These are phyloP conservation scores for Claviceps monticola DNA, from an alignment of 2,329 filamentous ascomycete genomes.

Conservation along the genomic window DNA sequence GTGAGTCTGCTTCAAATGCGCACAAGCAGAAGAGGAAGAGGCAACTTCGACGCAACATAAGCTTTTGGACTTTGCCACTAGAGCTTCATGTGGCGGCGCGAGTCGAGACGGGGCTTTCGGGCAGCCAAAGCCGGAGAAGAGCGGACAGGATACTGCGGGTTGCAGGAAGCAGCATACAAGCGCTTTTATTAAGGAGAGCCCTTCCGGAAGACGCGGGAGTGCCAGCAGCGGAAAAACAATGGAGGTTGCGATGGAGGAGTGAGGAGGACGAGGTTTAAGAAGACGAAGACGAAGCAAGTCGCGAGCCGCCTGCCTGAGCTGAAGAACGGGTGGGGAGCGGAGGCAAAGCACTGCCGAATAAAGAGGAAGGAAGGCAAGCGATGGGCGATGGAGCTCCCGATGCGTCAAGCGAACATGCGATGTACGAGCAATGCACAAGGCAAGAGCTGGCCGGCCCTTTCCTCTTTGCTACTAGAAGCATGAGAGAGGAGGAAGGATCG, in stretches of 20 bases:
- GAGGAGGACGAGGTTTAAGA: not conserved
- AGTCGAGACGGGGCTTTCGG: not conserved
- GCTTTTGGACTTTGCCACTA: not conserved
- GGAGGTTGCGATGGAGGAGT: not conserved
- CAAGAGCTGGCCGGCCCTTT: not conserved
- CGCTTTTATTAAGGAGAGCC: not conserved
- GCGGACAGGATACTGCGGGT: not conserved
- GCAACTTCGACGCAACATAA: not conserved
- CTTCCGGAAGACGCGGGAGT: not conserved
- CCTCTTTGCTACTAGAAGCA: not conserved
- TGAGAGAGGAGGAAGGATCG: not conserved
- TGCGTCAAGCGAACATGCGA: no score
- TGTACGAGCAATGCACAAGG: not conserved
- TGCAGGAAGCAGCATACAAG: not conserved
- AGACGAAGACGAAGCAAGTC: not conserved
- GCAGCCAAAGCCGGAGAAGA: not conserved
- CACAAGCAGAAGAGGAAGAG: not conserved
- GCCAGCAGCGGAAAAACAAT: not conserved
- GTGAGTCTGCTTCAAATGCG: not conserved
- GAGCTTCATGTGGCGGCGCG: not conserved
- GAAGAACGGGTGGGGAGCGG: conserved; percentile 1
- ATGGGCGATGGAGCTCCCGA: not conserved
- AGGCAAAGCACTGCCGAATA: not conserved
- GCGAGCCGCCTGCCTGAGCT: not conserved
- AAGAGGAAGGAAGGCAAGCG: not conserved